phyloP scores from a whole-genome alignment of 2,329 filamentous ascomycete species.

The Pseudogymnoascus sp. region DNA sequence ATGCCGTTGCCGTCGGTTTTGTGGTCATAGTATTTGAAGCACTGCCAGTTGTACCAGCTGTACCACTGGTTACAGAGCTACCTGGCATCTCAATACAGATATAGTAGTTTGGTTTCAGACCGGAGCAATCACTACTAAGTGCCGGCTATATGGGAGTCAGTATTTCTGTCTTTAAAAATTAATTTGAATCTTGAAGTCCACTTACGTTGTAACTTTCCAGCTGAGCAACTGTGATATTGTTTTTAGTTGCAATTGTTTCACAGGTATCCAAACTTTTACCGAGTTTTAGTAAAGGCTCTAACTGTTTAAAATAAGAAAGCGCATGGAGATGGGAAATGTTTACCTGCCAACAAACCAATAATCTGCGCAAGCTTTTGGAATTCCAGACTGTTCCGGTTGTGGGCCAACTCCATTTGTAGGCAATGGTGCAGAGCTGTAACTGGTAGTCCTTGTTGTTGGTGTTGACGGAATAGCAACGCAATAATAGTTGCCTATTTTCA shows the following conservation, averaged over 20 bases:
- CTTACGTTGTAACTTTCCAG: slow-evolving; percentile 6
- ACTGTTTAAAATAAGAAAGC: too few relatives aligned
- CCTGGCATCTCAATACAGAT: slow-evolving; percentile 12
- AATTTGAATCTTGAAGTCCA: neutral
- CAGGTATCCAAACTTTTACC: neutral
- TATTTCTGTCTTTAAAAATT: neutral
- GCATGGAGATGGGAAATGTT: too few relatives aligned
- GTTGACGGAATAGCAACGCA: slow-evolving; percentile 11
- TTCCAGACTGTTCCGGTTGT: slow-evolving; percentile 11
- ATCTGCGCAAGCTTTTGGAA: neutral
- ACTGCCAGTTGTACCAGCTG: neutral
- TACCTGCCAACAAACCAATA: slow-evolving; percentile 10
- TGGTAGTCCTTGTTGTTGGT: slow-evolving; percentile 8
- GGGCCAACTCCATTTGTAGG: slow-evolving; percentile 11
- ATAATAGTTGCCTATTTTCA: neutral
- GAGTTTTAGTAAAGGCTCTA: neutral
- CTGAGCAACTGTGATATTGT: slow-evolving; percentile 3
- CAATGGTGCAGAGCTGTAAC: neutral
- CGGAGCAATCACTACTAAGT: slow-evolving; percentile 6
- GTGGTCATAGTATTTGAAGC: neutral
- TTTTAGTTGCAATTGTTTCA: slow-evolving; percentile 1
- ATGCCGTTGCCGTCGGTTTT: neutral
- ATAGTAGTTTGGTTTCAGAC: slow-evolving; percentile 7
- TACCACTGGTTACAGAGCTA: neutral
- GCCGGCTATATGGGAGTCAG: neutral